A percentile compares a stretch with the other conserved stretches of the same genome.
phyloP scores from a whole-genome alignment of 331 rosid species.

The Telfairia occidentalis region DNA sequence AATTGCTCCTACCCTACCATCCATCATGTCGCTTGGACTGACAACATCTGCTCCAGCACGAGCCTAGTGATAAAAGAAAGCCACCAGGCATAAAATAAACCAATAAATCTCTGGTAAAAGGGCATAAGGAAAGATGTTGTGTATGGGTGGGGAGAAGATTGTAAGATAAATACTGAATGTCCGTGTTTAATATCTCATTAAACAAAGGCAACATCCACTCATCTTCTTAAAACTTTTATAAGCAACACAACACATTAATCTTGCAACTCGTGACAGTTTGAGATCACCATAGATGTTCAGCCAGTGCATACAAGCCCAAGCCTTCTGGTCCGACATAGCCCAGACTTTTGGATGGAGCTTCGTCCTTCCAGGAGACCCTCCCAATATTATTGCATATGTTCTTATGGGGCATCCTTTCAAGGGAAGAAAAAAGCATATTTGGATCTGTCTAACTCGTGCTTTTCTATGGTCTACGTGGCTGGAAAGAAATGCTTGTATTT shows the following conservation, averaged over 20 bases:
- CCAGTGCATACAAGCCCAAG: no score
- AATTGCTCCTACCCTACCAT: conserved; percentile 88
- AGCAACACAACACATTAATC: not conserved
- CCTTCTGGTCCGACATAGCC: no score
- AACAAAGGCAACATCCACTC: not conserved
- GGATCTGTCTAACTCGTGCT: no score
- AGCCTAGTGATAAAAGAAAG: conserved; percentile 36
- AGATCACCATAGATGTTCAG: conserved; percentile 7
- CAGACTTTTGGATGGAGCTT: no score
- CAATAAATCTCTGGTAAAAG: not conserved
- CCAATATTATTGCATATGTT: no score
- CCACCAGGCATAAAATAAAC: conserved; percentile 10
- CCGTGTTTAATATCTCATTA: not conserved
- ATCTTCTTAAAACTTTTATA: not conserved
- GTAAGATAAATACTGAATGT: not conserved
- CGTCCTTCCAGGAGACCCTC: no score
- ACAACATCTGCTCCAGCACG: conserved; percentile 96
- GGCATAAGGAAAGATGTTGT: not conserved
- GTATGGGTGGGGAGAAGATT: not conserved
- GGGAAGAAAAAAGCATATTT: no score
- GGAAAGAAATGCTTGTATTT: no score
- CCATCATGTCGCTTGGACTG: conserved; percentile 99
- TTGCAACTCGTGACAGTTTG: not conserved
- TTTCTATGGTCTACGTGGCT: no score
- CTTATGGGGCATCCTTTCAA: no score